Evolutionary conservation across 768 basidiomycete genomes (phyloP).

Genomic region (Tricholomella constricta): DNA sequence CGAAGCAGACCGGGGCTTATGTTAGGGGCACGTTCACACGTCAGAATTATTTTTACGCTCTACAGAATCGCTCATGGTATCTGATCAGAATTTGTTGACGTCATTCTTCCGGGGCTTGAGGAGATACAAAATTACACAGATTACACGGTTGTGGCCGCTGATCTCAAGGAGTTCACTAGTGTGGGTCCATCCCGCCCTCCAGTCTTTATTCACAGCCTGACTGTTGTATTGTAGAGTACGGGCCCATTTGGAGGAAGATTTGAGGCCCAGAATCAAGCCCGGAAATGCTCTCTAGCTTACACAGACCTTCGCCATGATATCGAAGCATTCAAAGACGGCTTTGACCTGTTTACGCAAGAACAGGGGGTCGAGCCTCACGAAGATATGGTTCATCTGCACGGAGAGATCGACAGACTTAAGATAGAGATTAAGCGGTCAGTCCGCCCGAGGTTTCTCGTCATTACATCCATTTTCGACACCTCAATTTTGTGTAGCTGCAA

Average conservation of each 20-base stretch:
- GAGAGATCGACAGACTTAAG: slow-evolving; percentile 10
- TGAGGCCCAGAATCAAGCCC: background rate
- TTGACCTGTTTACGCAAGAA: slow-evolving; percentile 12
- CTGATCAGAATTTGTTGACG: background rate
- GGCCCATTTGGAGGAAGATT: slow-evolving; percentile 5
- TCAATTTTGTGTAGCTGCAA: background rate
- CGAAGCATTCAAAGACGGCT: slow-evolving; percentile 4
- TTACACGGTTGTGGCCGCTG: slow-evolving; percentile 3
- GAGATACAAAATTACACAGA: background rate
- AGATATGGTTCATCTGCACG: slow-evolving; percentile 5
- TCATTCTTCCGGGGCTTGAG: slow-evolving; percentile 5
- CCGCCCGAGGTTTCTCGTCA: no score
- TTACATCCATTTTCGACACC: background rate
- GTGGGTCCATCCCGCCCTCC: slow-evolving; percentile 3
- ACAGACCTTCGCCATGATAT: slow-evolving; percentile 9
- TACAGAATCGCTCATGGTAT: background rate
- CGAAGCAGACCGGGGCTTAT: slow-evolving; percentile 8
- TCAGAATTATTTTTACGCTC: background rate
- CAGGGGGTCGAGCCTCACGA: slow-evolving; percentile 8
- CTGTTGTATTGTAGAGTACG: background rate
- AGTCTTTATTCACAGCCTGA: no score
- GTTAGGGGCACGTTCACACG: slow-evolving; percentile 1
- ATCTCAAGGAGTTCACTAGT: slow-evolving; percentile 10
- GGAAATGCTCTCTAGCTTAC: slow-evolving; percentile 6
- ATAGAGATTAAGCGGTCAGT: slow-evolving; percentile 12